phyloP scores from a whole-genome alignment of 2,329 filamentous ascomycete genomes.

The Ceratocystis diversiconidia region DNA sequence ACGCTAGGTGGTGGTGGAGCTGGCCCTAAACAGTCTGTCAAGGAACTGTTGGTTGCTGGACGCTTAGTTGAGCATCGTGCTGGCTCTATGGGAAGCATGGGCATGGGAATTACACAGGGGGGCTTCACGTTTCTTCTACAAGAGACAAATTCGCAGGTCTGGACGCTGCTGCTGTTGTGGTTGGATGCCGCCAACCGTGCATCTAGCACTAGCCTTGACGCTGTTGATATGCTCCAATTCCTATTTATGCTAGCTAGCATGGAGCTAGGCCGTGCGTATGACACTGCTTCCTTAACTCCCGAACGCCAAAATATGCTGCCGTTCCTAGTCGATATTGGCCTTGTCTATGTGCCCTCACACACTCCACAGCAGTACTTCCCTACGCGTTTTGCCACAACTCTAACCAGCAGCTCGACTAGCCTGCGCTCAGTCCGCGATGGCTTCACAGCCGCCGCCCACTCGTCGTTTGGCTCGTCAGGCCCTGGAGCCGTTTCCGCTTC shows the following conservation, averaged over 20 bases:
- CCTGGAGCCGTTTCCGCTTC: constrained; percentile 19
- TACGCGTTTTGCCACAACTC: constrained; percentile 81
- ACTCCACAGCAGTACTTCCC: constrained; percentile 62
- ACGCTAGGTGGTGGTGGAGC: constrained; percentile 30
- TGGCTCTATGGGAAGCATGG: constrained; percentile 39
- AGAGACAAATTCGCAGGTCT: constrained; percentile 91
- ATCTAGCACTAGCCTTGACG: constrained; percentile 54
- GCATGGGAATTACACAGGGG: constrained; percentile 69
- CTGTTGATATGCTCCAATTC: constrained; percentile 88
- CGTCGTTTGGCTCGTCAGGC: constrained; percentile 27
- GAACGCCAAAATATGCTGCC: constrained; percentile 81
- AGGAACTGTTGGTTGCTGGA: constrained; percentile 66
- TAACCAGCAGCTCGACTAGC: constrained; percentile 66
- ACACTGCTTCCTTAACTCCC: constrained; percentile 66
- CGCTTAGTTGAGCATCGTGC: constrained; percentile 54
- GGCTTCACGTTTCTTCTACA: constrained; percentile 92
- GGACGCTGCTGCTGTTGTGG: constrained; percentile 88
- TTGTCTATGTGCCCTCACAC: constrained; percentile 58
- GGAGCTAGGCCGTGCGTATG: constrained; percentile 82
- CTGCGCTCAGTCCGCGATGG: constrained; percentile 56
- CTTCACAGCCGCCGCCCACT: constrained; percentile 47
- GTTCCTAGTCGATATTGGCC: constrained; percentile 79
- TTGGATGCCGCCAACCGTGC: constrained; percentile 61
- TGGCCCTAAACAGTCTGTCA: constrained; percentile 62
- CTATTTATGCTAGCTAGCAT: constrained; percentile 89